Evolutionary conservation across 1,139 yeast species (phyloP).

Genomic region (Suhomyces maxii): DNA sequence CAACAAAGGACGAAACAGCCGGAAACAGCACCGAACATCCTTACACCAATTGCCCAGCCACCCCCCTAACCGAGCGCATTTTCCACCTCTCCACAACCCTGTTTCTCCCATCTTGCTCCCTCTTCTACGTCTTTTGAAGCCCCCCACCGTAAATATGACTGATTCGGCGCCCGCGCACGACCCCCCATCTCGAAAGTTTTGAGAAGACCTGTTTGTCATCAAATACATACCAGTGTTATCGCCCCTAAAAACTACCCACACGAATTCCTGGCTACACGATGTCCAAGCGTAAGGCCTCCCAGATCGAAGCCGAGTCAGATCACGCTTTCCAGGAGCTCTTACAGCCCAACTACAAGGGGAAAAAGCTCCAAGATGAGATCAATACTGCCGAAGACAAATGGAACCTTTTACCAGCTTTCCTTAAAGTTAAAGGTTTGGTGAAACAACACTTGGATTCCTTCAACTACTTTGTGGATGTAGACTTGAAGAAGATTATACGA

Average conservation of each 20-base stretch:
- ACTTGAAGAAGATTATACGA: conserved; percentile 82
- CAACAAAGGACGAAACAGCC: no score
- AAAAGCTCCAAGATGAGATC: conserved; percentile 80
- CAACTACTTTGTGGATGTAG: conserved; percentile 92
- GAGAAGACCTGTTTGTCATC: conserved; percentile 10
- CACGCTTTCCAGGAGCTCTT: conserved; percentile 74
- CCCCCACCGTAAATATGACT: neutral
- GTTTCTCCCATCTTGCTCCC: no score
- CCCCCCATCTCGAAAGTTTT: conserved; percentile 6
- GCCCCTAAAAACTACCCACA: neutral
- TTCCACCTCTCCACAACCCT: no score
- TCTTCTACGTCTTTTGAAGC: no score
- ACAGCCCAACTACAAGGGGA: conserved; percentile 83
- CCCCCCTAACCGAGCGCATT: no score
- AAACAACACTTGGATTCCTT: conserved; percentile 97
- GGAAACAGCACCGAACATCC: no score
- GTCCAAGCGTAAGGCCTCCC: conserved; percentile 22
- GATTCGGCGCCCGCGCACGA: conserved; percentile 2
- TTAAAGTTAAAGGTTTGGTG: conserved; percentile 92
- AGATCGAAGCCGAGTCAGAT: conserved; percentile 23
- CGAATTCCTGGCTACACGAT: conserved; percentile 2
- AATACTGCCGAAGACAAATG: conserved; percentile 92
- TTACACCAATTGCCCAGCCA: no score
- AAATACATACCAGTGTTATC: neutral
- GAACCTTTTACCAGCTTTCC: conserved; percentile 92